phyloP scores from a whole-genome alignment of 2,329 filamentous ascomycete species.

The Neofusicoccum laricinum region DNA sequence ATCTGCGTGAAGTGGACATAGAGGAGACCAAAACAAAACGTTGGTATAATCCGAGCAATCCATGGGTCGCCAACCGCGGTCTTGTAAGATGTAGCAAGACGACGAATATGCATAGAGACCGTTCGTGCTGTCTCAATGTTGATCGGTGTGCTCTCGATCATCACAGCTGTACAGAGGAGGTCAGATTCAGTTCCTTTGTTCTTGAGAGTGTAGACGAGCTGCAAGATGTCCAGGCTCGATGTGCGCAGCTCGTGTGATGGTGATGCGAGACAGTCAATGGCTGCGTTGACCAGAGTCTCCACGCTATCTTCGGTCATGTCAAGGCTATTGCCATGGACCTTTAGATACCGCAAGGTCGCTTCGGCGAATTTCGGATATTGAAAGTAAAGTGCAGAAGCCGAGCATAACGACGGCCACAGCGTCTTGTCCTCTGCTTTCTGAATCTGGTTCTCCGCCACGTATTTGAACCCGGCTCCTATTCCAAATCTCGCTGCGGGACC shows the following conservation, averaged over 20 bases:
- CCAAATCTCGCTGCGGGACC: conserved; percentile 54
- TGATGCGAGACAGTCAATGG: conserved; percentile 72
- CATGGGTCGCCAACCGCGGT: conserved; percentile 59
- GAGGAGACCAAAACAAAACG: conserved; percentile 84
- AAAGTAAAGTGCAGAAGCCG: conserved; percentile 64
- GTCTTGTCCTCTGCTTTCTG: conserved; percentile 48
- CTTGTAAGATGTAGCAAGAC: conserved; percentile 65
- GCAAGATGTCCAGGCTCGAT: conserved; percentile 69
- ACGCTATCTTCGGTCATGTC: conserved; percentile 54
- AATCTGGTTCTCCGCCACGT: conserved; percentile 54
- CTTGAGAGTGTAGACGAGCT: conserved; percentile 51
- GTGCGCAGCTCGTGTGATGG: conserved; percentile 73
- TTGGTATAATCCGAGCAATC: conserved; percentile 69
- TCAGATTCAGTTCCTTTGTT: conserved; percentile 51
- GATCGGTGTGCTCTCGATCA: conserved; percentile 78
- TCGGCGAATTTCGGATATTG: conserved; percentile 43
- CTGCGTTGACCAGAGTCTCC: conserved; percentile 59
- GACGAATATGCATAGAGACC: conserved; percentile 82
- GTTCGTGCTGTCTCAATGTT: conserved; percentile 71
- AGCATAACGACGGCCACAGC: conserved; percentile 64
- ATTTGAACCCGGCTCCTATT: conserved; percentile 69
- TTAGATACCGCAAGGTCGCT: conserved; percentile 55
- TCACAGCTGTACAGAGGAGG: conserved; percentile 63
- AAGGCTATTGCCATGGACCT: conserved; percentile 56
- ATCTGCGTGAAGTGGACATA: conserved; percentile 80